These are phyloP conservation scores for Pseudonectria foliicola DNA, from an alignment of 2,329 filamentous ascomycete genomes.

Conservation along the genomic window DNA sequence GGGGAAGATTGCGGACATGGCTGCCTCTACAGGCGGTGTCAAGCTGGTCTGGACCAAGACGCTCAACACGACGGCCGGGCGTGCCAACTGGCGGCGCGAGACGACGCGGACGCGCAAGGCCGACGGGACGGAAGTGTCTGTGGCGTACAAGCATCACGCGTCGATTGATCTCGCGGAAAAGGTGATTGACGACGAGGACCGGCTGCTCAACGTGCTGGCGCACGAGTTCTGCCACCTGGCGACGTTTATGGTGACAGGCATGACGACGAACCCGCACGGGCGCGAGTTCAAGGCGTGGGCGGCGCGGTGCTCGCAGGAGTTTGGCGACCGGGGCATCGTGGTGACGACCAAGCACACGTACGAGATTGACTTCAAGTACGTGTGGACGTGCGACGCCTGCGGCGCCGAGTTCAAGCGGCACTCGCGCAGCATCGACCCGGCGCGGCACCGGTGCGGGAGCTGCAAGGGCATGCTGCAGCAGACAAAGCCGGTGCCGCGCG, in stretches of 20 bases:
- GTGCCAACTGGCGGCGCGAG: conserved; percentile 65
- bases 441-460: conserved; percentile 64
- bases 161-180: conserved; percentile 85
- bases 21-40: conserved; percentile 61
- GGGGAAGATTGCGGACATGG: conserved; percentile 51
- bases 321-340: conserved; percentile 56
- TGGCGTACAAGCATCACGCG: conserved; percentile 52
- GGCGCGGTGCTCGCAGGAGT: conserved; percentile 44
- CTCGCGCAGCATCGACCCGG: conserved; percentile 73
- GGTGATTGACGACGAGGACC: conserved; percentile 69
- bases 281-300: conserved; percentile 76
- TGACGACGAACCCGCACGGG: conserved; percentile 74
- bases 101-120: conserved; percentile 32
- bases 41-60: conserved; percentile 68
- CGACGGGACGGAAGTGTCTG: conserved; percentile 18
- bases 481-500: conserved; percentile 67
- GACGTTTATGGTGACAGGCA: conserved; percentile 78
- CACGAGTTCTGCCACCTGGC: conserved; percentile 95
- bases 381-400: conserved; percentile 73
- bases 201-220: conserved; percentile 83
- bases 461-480: conserved; percentile 69
- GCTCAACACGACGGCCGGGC: conserved; percentile 72
- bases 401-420: conserved; percentile 71
- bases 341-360: conserved; percentile 91
- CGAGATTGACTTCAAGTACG: conserved; percentile 84